Percentiles rank a stretch among this genome's conserved stretches.
Evolutionary conservation across 345 rosid genomes (phyloP).

Genomic region (Cardamine resedifolia): DNA sequence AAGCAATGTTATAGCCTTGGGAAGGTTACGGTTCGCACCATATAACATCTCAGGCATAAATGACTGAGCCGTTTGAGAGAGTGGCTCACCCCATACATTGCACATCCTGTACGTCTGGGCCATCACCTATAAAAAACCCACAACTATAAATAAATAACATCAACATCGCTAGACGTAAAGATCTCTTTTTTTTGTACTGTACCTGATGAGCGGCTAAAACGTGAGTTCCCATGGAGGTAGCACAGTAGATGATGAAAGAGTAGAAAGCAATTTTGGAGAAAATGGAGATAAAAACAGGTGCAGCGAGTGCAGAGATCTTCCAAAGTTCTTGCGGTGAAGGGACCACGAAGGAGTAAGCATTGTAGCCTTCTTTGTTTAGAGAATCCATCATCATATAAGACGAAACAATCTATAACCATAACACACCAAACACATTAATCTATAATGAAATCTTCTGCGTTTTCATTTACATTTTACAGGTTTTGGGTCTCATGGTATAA

Average conservation of each 20-base stretch:
- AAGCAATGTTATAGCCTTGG: conserved; percentile 70
- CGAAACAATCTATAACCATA: conserved; percentile 65
- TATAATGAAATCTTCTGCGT: conserved; percentile 1
- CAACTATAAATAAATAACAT: not conserved
- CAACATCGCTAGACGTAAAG: not conserved
- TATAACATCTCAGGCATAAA: conserved; percentile 87
- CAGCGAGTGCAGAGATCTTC: conserved; percentile 59
- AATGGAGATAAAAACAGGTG: conserved; percentile 41
- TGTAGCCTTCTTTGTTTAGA: conserved; percentile 74
- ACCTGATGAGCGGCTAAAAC: conserved; percentile 95
- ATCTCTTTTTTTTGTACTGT: not conserved
- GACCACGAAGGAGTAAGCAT: conserved; percentile 55
- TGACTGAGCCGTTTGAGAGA: conserved; percentile 92
- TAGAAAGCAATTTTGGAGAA: conserved; percentile 71
- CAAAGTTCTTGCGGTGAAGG: conserved; percentile 65
- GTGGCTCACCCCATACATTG: conserved; percentile 81
- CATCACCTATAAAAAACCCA: conserved; percentile 47
- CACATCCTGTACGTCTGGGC: conserved; percentile 69
- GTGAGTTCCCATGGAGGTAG: conserved; percentile 81
- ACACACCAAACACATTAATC: conserved; percentile 16
- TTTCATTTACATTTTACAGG: not conserved
- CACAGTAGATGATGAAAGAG: conserved; percentile 71
- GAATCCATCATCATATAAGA: conserved; percentile 86
- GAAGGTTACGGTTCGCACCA: conserved; percentile 60
- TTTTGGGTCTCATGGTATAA: not conserved